A percentile compares a stretch with the other conserved stretches of the same genome.
phyloP scores from a whole-genome alignment of 768 basidiomycete species.

The Suillus subaureus region DNA sequence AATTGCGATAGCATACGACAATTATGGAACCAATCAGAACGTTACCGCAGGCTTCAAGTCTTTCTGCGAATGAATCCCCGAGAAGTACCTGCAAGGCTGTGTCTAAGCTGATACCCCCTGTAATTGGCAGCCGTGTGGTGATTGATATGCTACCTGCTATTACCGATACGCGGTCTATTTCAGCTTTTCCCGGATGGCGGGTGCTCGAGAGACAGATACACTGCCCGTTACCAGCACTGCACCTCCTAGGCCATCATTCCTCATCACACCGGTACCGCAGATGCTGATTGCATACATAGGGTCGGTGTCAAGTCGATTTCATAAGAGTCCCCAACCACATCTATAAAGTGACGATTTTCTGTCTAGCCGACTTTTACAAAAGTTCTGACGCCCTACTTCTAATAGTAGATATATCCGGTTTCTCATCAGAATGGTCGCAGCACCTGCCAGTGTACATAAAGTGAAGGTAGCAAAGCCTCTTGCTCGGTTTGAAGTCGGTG shows the following conservation, averaged over 20 bases:
- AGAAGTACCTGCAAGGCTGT: background rate
- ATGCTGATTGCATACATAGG: background rate
- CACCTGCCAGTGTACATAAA: conserved; percentile 17
- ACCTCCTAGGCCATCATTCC: background rate
- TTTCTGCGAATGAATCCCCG: background rate
- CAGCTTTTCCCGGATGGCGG: background rate
- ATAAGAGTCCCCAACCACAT: background rate
- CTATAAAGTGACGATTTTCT: background rate
- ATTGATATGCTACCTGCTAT: background rate
- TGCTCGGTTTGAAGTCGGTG: conserved; percentile 75
- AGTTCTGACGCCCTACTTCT: too few species aligned
- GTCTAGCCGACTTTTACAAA: too few species aligned
- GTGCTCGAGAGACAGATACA: conserved; percentile 2
- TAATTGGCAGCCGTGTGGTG: background rate
- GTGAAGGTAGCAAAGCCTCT: conserved; percentile 61
- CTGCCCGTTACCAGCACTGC: conserved; percentile 15
- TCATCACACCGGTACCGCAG: conserved; percentile 7
- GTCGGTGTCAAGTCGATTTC: background rate
- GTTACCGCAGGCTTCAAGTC: background rate
- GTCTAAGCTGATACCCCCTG: background rate
- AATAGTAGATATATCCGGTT: background rate
- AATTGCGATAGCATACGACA: background rate
- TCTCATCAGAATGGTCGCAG: conserved; percentile 9
- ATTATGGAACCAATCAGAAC: background rate
- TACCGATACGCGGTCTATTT: background rate